Evolutionary conservation across 805 yeast genomes (phyloP).

Genomic region (Cyberlindnera mississippiensis): DNA sequence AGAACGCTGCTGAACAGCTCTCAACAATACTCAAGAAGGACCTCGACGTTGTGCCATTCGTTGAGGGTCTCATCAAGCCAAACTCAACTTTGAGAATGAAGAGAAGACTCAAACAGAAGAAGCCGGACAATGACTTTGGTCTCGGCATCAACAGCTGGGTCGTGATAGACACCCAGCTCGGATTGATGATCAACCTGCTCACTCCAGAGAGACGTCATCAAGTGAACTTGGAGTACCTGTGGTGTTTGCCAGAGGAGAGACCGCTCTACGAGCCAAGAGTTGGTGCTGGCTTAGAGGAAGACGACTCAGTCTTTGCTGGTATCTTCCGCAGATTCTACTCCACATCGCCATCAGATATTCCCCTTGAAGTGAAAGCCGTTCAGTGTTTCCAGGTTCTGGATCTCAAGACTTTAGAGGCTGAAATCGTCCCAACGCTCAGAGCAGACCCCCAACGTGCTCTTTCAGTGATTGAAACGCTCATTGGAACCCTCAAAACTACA

Average conservation of each 20-base stretch:
- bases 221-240: constrained; percentile 68
- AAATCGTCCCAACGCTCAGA: constrained; percentile 3
- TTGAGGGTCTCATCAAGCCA: constrained; percentile 70
- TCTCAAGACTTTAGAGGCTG: constrained; percentile 3
- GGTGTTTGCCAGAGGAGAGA: constrained; percentile 40
- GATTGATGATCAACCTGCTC: constrained; percentile 66
- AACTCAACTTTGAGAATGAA: constrained; percentile 48
- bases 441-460: constrained; percentile 7
- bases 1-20: constrained; percentile 62
- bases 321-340: constrained; percentile 39
- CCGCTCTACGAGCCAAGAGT: constrained; percentile 11
- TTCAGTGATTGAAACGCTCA: constrained; percentile 6
- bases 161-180: constrained; percentile 62
- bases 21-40: constrained; percentile 54
- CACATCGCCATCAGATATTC: constrained; percentile 8
- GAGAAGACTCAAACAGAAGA: constrained; percentile 46
- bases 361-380: constrained; percentile 10
- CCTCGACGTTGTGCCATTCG: constrained; percentile 40
- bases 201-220: constrained; percentile 65
- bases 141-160: constrained; percentile 71
- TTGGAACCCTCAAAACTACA: constrained; percentile 3
- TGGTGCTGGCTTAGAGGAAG: constrained; percentile 7
- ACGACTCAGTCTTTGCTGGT: constrained; percentile 44
- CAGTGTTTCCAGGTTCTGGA: constrained; percentile 17
- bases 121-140: constrained; percentile 55